These are phyloP conservation scores for Neocallimastix lanati DNA, from an alignment of 192 early-diverging fungal genomes.

Conservation along the genomic window DNA sequence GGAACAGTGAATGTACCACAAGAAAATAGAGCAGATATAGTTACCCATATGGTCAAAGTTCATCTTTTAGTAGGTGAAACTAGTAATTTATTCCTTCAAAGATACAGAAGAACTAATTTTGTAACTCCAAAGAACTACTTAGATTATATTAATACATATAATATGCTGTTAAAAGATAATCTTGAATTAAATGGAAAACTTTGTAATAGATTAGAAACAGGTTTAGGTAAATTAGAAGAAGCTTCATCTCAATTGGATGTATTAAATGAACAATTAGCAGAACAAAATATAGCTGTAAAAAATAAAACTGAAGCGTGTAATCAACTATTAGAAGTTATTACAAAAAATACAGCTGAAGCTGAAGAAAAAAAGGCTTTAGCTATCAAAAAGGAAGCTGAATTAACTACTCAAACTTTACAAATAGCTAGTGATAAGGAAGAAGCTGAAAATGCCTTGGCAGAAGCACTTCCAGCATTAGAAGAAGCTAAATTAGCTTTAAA, in stretches of 20 bases:
- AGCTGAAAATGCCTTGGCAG: conserved; percentile 37
- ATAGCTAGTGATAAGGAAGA: conserved; percentile 51
- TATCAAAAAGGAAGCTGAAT: conserved; percentile 29
- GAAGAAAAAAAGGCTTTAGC: conserved; percentile 43
- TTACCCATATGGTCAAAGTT: conserved; percentile 37
- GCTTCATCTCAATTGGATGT: conserved; percentile 35
- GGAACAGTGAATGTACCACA: conserved; percentile 20
- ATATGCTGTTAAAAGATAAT: conserved; percentile 30
- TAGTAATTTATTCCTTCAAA: conserved; percentile 30
- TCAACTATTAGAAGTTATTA: conserved; percentile 41
- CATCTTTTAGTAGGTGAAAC: conserved; percentile 30
- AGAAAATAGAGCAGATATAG: conserved; percentile 21
- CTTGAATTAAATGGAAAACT: conserved; percentile 28
- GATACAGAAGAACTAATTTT: conserved; percentile 35
- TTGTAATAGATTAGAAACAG: conserved; percentile 29
- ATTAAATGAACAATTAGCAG: conserved; percentile 32
- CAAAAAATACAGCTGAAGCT: conserved; percentile 29
- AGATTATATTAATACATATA: conserved; percentile 40
- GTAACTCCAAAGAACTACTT: conserved; percentile 44
- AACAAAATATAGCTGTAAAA: conserved; percentile 39
- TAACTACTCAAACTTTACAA: conserved; percentile 30
- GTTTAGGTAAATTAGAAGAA: conserved; percentile 36
- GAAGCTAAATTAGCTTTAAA: conserved; percentile 30
- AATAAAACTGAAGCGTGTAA: conserved; percentile 45
- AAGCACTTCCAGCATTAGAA: conserved; percentile 36